Evolutionary conservation across 192 early-diverging fungal species (phyloP).

Genomic region (Coemansia sp.): DNA sequence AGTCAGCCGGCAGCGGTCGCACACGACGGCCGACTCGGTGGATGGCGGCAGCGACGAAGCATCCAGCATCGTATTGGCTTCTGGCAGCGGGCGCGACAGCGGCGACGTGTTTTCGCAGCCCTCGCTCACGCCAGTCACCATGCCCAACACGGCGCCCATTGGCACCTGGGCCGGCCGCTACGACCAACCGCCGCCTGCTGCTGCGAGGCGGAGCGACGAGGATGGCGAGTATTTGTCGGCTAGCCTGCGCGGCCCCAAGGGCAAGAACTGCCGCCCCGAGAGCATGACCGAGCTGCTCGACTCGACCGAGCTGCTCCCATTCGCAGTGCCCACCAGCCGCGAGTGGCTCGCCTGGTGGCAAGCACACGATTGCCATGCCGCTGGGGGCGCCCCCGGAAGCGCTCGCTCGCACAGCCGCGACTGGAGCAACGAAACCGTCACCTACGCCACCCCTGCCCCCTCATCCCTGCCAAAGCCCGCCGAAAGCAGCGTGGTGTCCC

Average conservation of each 20-base stretch:
- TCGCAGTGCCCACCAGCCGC: conserved; percentile 61
- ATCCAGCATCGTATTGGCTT: background rate
- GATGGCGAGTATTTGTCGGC: conserved; percentile 14
- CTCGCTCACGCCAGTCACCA: background rate
- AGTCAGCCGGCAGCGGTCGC: conserved; percentile 42
- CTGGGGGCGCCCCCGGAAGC: background rate
- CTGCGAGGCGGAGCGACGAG: conserved; percentile 13
- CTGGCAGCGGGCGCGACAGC: conserved; percentile 21
- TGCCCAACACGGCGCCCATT: conserved; percentile 23
- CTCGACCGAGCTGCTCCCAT: conserved; percentile 57
- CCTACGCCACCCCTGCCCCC: background rate
- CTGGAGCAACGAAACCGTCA: conserved; percentile 53
- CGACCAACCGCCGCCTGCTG: background rate
- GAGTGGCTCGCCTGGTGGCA: conserved; percentile 54
- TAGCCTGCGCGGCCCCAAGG: conserved; percentile 50
- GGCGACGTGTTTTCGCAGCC: conserved; percentile 15
- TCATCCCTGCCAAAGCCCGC: background rate
- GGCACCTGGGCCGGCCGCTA: conserved; percentile 7
- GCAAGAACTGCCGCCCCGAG: conserved; percentile 49
- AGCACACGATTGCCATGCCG: background rate
- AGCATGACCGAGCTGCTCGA: conserved; percentile 59
- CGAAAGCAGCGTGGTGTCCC: background rate
- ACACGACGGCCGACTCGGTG: conserved; percentile 28
- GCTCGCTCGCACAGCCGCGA: conserved; percentile 25
- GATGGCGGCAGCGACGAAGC: conserved; percentile 11